Base-by-base conservation (phyloP, 2,329 filamentous ascomycete species). In the Claviceps capensis region DNA sequence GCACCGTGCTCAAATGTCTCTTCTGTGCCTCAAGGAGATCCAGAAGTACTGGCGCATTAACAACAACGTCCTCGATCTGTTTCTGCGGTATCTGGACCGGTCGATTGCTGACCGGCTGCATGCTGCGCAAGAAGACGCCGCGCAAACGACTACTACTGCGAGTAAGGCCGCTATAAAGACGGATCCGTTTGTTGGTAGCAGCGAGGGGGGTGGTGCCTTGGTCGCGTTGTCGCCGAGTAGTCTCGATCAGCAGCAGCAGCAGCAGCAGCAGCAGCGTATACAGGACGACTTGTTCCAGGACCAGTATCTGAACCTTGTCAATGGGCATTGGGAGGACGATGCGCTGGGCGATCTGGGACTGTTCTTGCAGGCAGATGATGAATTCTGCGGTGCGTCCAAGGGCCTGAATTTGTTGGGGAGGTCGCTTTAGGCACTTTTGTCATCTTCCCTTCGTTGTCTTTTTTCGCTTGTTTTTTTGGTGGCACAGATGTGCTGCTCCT, bases 21-120 rank as follows among this genome's bases (percentile, higher is more conserved):
- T 69, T 2, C 56, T 69, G 2, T 65, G 65, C 4, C 59, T 69
- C 1, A 63, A 68, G 42, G 67, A 68, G 54, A 61, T 69, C 0
- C 65, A 68, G 26, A 67, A 67, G n/a, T 69, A 68, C 56, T 69
- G 66, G 67, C 59, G 64, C 17, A 67, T 69, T 53, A 69, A 69
- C 59, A 69, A 67, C 55, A 67, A 66, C 37, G 58, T 68, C 0
- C 60, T 69, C 5, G 66, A 69, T 23, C 54, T 69, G 5, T 69
- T 69, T 30, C 56, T 69, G 0, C 65, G 64, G 23, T 69, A 68
- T 3, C 62, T 68, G 5, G 67, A 69, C 51, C 63, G 63, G 13
- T 67, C 67, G 3, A 68, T 68, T 34, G 65, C 64, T 6, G 63
- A 63, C n/a, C 59, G 65, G 17, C 58, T 69, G 5, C 59, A 65